Evolutionary conservation across 768 basidiomycete species (phyloP).

Genomic region (Lactarius evosmus): DNA sequence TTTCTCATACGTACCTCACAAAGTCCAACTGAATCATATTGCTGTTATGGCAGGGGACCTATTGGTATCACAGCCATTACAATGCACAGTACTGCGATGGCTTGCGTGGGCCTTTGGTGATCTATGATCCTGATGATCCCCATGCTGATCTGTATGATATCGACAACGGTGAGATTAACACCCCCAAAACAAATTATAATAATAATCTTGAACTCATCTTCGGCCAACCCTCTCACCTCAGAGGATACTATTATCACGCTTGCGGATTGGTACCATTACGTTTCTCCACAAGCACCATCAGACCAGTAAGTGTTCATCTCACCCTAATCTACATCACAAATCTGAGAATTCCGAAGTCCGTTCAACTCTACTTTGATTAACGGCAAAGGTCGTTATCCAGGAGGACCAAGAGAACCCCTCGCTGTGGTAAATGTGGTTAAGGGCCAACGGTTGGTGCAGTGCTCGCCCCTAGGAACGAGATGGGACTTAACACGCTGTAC

Average conservation of each 20-base stretch:
- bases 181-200: too few species aligned
- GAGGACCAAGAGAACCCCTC: conserved; percentile 25
- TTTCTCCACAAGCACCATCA: not conserved
- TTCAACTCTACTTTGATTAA: conserved; percentile 27
- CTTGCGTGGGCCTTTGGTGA: conserved; percentile 32
- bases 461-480: conserved; percentile 5
- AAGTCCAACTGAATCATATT: not conserved
- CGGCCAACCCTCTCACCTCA: not conserved
- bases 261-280: conserved; percentile 30
- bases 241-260: conserved; percentile 31
- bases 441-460: conserved; percentile 29
- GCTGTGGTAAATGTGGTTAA: conserved; percentile 22
- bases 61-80: conserved; percentile 39
- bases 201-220: too few species aligned
- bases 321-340: not conserved
- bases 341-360: conserved; percentile 14
- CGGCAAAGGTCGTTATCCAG: conserved; percentile 23
- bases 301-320: not conserved
- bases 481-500: not conserved
- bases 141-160: conserved; percentile 30
- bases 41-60: conserved; percentile 29
- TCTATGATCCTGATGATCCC: conserved; percentile 33
- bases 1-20: too few species aligned
- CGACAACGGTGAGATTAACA: conserved; percentile 29
- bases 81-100: conserved; percentile 41